Evolutionary conservation across 2,329 filamentous ascomycete species (phyloP).

Genomic region (Fusarium keratoplasticum): DNA sequence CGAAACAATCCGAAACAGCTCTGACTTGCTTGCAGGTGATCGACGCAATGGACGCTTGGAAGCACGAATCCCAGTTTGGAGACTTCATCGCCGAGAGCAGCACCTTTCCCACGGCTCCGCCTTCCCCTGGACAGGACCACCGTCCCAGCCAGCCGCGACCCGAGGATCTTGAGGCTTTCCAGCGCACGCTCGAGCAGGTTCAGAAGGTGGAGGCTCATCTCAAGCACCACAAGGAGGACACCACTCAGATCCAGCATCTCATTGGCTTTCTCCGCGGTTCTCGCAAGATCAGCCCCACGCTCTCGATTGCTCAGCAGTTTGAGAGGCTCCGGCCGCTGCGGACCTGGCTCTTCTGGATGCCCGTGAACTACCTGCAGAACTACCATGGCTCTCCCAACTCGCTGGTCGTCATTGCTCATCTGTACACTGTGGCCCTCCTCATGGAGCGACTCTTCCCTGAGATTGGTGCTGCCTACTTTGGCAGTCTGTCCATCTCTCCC

Average conservation of each 20-base stretch:
- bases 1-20: background rate
- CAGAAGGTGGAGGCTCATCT: conserved; percentile 76
- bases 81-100: conserved; percentile 85
- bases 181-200: conserved; percentile 74
- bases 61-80: conserved; percentile 86
- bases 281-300: conserved; percentile 75
- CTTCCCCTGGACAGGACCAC: conserved; percentile 70
- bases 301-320: conserved; percentile 86
- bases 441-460: conserved; percentile 94
- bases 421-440: conserved; percentile 88
- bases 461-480: conserved; percentile 89
- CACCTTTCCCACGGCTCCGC: conserved; percentile 75
- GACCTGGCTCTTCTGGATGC: conserved; percentile 96
- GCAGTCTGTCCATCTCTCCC: conserved; percentile 80
- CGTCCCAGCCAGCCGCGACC: conserved; percentile 72
- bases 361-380: conserved; percentile 83
- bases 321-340: conserved; percentile 88
- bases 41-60: conserved; percentile 91
- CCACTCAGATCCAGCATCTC: conserved; percentile 75
- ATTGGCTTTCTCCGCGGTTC: conserved; percentile 79
- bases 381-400: conserved; percentile 81
- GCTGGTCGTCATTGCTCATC: conserved; percentile 86
- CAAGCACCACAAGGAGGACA: conserved; percentile 76
- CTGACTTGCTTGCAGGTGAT: conserved; percentile 71
- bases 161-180: conserved; percentile 77